Conservation (phyloP, 2,329 filamentous ascomycete genomes). For the Domatiomyces catenatus region DNA sequence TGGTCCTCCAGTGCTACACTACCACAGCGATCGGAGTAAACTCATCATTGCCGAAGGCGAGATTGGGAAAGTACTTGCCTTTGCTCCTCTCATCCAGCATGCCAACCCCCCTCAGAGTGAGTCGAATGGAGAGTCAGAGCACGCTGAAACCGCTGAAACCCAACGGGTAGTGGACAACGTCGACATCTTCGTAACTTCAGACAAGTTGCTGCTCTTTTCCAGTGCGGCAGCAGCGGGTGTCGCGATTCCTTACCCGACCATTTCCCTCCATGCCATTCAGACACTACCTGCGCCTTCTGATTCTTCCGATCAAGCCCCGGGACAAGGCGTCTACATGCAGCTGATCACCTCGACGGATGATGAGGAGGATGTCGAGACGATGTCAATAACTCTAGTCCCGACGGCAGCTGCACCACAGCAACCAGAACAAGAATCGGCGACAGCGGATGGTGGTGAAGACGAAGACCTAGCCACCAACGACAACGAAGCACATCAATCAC, state of each 20-base stretch:
- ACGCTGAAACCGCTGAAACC: neutral
- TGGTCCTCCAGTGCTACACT: constrained; percentile 32
- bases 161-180: constrained; percentile 25
- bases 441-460: constrained; percentile 10
- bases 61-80: constrained; percentile 21
- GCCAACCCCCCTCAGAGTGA: constrained; percentile 9
- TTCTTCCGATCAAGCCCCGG: constrained; percentile 3
- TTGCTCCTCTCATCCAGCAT: constrained; percentile 16
- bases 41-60: constrained; percentile 29
- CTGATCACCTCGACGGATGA: constrained; percentile 22
- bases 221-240: constrained; percentile 23
- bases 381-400: constrained; percentile 31
- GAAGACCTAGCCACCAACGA: constrained; percentile 17
- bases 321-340: constrained; percentile 35
- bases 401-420: constrained; percentile 15
- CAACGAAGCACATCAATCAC: constrained; percentile 23
- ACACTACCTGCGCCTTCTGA: constrained; percentile 24
- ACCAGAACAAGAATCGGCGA: neutral
- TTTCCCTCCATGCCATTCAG: constrained; percentile 35
- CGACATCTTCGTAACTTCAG: constrained; percentile 34
- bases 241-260: constrained; percentile 33
- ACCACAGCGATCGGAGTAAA: constrained; percentile 31
- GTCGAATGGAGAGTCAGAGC: constrained; percentile 2
- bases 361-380: constrained; percentile 27
- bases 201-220: constrained; percentile 31